These are phyloP conservation scores for Debaryomyces hansenii DNA, from an alignment of 805 yeast species.

Conservation along the genomic window DNA sequence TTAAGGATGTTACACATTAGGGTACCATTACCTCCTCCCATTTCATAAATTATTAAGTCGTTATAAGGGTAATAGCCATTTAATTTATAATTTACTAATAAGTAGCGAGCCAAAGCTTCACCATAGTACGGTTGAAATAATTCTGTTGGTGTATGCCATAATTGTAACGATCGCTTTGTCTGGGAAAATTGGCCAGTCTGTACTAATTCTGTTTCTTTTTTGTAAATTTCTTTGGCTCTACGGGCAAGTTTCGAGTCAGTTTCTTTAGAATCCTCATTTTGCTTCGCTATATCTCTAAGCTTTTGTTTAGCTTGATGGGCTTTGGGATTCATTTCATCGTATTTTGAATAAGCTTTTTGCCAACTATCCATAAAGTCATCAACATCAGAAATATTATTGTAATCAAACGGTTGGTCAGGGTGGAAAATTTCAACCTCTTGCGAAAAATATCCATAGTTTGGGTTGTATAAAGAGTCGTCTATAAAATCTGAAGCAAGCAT, in stretches of 20 bases:
- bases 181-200: conserved; percentile 15
- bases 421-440: conserved; percentile 77
- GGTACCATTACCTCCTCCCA: conserved; percentile 91
- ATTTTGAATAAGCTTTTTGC: conserved; percentile 59
- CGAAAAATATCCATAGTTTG: conserved; percentile 78
- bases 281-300: conserved; percentile 4
- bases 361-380: conserved; percentile 73
- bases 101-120: conserved; percentile 78
- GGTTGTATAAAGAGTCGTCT: conserved; percentile 81
- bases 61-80: conserved; percentile 64
- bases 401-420: conserved; percentile 64
- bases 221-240: conserved; percentile 25
- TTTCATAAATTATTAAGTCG: conserved; percentile 76
- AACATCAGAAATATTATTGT: conserved; percentile 53
- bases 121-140: conserved; percentile 83
- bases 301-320: conserved; percentile 11
- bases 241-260: conserved; percentile 27
- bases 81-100: conserved; percentile 68
- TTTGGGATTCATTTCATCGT: conserved; percentile 31
- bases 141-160: conserved; percentile 92
- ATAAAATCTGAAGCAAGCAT: conserved; percentile 81
- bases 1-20: conserved; percentile 73
- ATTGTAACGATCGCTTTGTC: conserved; percentile 50
- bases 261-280: conserved; percentile 1
- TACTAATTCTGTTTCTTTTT: conserved; percentile 18